Conservation (phyloP, 2,329 filamentous ascomycete species). For the Diaporthe batatas region DNA sequence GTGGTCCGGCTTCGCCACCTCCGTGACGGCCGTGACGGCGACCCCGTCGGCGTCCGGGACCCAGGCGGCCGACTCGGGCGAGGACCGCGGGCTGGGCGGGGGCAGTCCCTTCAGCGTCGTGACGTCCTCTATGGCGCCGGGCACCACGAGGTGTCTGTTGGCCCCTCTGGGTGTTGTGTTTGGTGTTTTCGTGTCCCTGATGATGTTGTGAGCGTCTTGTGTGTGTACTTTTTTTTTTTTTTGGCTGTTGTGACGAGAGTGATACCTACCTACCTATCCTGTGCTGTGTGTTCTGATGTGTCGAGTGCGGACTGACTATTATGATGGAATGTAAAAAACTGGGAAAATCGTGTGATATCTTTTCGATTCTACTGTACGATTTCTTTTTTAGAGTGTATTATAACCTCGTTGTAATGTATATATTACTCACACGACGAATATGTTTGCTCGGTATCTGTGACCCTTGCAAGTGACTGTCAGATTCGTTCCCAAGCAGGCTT, state of each 20-base stretch:
- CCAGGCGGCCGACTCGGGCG: neutral
- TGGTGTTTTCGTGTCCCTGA: neutral
- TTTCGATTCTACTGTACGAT: slow-evolving; percentile 10
- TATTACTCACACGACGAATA: neutral
- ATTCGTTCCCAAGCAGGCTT: neutral
- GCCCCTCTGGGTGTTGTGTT: neutral
- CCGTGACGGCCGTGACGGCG: slow-evolving; percentile 9
- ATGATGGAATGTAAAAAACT: slow-evolving; percentile 7
- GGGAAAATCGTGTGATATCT: neutral
- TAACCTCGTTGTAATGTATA: slow-evolving; percentile 19
- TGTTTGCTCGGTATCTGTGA: neutral
- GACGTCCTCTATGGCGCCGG: neutral
- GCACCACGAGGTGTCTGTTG: neutral
- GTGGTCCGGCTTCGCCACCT: slow-evolving; percentile 28
- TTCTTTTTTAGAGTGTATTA: slow-evolving; percentile 10
- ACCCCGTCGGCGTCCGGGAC: slow-evolving; percentile 8
- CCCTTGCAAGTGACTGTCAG: neutral
- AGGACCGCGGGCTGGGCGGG: slow-evolving; percentile 19
- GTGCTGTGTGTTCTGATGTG: neutral
- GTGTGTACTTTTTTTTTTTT: neutral
- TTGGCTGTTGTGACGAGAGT: neutral
- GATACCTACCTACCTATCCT: neutral
- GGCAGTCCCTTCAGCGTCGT: slow-evolving; percentile 38
- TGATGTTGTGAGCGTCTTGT: neutral
- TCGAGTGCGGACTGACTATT: too few relatives aligned